Evolutionary conservation across 495 filamentous ascomycete genomes (phyloP).

Genomic region (Daldinia decipiens): DNA sequence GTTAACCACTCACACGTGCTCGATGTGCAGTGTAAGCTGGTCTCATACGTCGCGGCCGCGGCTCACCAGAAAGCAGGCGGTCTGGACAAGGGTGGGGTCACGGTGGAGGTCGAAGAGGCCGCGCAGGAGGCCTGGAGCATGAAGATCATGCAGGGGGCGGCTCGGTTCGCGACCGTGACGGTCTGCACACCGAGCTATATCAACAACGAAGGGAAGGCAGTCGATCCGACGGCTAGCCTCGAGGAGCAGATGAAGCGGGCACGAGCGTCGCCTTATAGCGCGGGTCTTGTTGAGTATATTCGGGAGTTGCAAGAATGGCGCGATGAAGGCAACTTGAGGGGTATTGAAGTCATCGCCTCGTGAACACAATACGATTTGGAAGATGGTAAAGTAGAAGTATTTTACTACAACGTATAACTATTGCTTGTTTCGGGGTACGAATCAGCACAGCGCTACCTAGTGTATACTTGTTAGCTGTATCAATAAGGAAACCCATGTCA

Average conservation of each 20-base stretch:
- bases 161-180: constrained; percentile 50
- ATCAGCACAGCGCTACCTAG: background rate
- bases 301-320: constrained; percentile 54
- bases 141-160: constrained; percentile 54
- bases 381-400: background rate
- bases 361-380: background rate
- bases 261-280: constrained; percentile 32
- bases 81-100: constrained; percentile 28
- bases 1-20: constrained; percentile 58
- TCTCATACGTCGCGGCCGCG: constrained; percentile 58
- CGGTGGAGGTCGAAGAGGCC: constrained; percentile 55
- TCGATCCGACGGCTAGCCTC: constrained; percentile 30
- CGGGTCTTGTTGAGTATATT: constrained; percentile 51
- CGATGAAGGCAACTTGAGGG: constrained; percentile 44
- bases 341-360: constrained; percentile 26
- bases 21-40: constrained; percentile 52
- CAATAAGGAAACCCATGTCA: background rate
- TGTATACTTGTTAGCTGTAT: background rate
- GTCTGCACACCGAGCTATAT: constrained; percentile 69
- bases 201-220: constrained; percentile 58
- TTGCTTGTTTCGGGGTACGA: background rate
- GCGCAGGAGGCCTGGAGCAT: constrained; percentile 61
- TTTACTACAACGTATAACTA: background rate
- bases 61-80: constrained; percentile 51
- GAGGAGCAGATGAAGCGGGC: constrained; percentile 49